Base-by-base conservation (phyloP, 108 stramenopile species). In the Mediolabrus comicus region DNA sequence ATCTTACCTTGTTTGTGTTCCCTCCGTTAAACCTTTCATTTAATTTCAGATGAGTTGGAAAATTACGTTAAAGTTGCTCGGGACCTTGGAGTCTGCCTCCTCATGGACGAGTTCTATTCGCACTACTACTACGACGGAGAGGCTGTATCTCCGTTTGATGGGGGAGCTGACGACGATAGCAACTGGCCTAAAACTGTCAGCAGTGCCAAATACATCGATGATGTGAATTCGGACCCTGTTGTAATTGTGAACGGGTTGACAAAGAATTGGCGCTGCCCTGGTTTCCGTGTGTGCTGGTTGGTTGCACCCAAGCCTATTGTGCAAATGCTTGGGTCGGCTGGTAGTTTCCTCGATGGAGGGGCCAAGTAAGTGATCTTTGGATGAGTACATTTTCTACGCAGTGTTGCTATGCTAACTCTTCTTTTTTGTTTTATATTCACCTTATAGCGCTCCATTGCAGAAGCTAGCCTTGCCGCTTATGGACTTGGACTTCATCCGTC, bases 161-260 rank as follows among this genome's bases (percentile, higher is more conserved):
- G 80, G 67, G 80, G 80, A 17, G 75, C 52, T 17, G 80, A 82
- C 62, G 81, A 83, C 63, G 66, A 72, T 33, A 62, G 27, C 11
- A 77, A 79, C 74, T 83, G 82, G 82, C 82, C 82, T 3, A 83
- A 83, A 56, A 83, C 82, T 28, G 77, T 83, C 29, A 75, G 73
- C 28, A 72, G 71, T 52, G 77, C 82, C 12, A 38, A 55, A 13
- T 83, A 75, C 49, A 26, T 83, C 27, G 68, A 83, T 2, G 77
- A 83, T 75, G 82, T 83, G 25, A 74, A 83, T 27, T 36, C 55
- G 19, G 82, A 83, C 29, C 82, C 82, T 4, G 46, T 83, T 13
- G 24, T 83, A 36, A 83, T 83, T 61, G 72, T 83, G 3, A 83
- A 83, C 55, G 82, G 75, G 13, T 36, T 83, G 57, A 83, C 82